Conservation (phyloP, 2,329 filamentous ascomycete species). For the Ophiostoma quercus region DNA sequence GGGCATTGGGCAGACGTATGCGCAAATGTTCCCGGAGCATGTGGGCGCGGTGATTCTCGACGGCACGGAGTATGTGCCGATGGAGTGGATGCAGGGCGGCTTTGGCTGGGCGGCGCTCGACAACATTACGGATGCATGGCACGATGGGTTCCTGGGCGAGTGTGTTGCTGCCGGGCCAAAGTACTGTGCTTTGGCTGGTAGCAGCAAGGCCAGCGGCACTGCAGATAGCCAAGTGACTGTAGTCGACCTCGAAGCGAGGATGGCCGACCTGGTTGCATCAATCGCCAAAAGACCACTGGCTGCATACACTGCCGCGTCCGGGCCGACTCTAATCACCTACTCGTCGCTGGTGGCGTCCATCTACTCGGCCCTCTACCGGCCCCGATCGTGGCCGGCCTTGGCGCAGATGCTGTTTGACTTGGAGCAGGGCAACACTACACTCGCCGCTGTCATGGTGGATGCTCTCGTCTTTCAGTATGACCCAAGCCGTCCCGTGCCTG, state of each 20-base stretch:
- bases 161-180: slow-evolving; percentile 45
- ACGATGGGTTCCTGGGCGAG: slow-evolving; percentile 47
- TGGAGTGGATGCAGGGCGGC: slow-evolving; percentile 43
- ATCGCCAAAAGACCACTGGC: not conserved
- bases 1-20: slow-evolving; percentile 48
- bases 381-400: slow-evolving; percentile 40
- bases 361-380: slow-evolving; percentile 42
- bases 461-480: not conserved
- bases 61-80: slow-evolving; percentile 44
- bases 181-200: not conserved
- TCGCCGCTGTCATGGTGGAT: not conserved
- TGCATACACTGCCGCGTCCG: not conserved
- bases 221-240: not conserved
- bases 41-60: slow-evolving; percentile 48
- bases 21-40: slow-evolving; percentile 45
- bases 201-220: not conserved
- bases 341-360: slow-evolving; percentile 39
- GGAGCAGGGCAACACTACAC: not conserved
- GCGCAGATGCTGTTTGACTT: slow-evolving; percentile 42
- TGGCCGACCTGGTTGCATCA: not conserved
- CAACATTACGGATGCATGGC: slow-evolving; percentile 46
- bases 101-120: slow-evolving; percentile 46
- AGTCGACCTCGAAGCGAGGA: not conserved
- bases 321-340: slow-evolving; percentile 41
- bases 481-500: not conserved